Base-by-base conservation (phyloP, 2,329 filamentous ascomycete genomes). In the Phialophora chinensis region DNA sequence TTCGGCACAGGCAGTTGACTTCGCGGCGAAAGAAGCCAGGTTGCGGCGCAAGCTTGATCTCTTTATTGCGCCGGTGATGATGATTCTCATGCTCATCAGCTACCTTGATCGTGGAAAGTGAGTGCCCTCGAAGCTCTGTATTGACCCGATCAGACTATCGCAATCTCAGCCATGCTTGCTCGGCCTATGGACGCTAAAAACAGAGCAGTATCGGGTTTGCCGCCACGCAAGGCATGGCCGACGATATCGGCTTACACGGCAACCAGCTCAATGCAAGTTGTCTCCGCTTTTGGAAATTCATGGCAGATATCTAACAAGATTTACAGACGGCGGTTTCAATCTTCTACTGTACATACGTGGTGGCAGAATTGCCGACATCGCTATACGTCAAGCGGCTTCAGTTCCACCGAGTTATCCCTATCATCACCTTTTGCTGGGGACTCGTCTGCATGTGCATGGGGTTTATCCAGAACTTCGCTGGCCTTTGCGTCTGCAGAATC, bases 81-180 rank as follows among this genome's bases (percentile, higher is more conserved):
- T 91, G 14, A 75, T 94, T 65, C 83, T 97, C 17, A 97, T 94
- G 76, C 86, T 96, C 82, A 82, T 97, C 68, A 90, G 89, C 69
- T 96, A 96, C 75, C 79, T 97, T 70, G 93, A 96, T 77, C 85
- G 93, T 72, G 93, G 91, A 84, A 84, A 86, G 38, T 44, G 38
- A 44, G 38, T 44, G 2, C 14, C 7, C 38, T 17, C 17, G 38
- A n/a, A n/a, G 6, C 38, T n/a, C 14, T n/a, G 38, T n/a, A 17
- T 7, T 20, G 38, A 5, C 38, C 2, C 20, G 6, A 44, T 7
- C 38, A n/a, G 7, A n/a, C 4, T n/a, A 6, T n/a, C 38, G 5
- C 3, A n/a, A 8, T n/a, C 1, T n/a, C 38, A 8, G 38, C 3
- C 38, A 12, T 35, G 33, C 38, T n/a, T 44, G 6, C 8, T 44